phyloP scores from a whole-genome alignment of 1,284 basidiomycete species.

The Pseudozyma thailandica region DNA sequence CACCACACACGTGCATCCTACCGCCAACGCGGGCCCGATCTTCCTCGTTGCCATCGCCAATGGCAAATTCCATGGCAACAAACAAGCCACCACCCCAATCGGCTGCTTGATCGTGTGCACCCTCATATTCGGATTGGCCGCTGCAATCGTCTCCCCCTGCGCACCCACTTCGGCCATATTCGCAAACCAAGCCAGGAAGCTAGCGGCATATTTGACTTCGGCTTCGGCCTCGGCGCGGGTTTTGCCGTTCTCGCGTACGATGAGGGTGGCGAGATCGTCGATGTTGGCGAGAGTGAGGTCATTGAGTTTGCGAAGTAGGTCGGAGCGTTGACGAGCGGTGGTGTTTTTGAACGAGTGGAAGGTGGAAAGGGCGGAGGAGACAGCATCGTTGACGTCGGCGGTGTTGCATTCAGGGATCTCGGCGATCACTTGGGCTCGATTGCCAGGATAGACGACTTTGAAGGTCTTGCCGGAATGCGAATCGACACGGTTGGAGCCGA shows the following conservation, averaged over 20 bases:
- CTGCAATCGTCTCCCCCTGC: constrained; percentile 32
- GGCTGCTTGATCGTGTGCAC: constrained; percentile 40
- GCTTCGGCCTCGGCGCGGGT: constrained; percentile 38
- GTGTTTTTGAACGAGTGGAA: constrained; percentile 24
- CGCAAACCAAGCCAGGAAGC: constrained; percentile 36
- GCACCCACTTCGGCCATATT: constrained; percentile 28
- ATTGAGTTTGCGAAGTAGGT: constrained; percentile 39
- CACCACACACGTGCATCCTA: constrained; percentile 35
- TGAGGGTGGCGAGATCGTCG: constrained; percentile 42
- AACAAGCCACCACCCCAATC: constrained; percentile 39
- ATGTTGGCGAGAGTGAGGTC: constrained; percentile 36
- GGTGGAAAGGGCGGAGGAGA: constrained; percentile 18
- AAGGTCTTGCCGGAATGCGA: constrained; percentile 32
- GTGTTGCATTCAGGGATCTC: constrained; percentile 35
- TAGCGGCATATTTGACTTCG: constrained; percentile 41
- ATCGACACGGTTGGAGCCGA: constrained; percentile 22
- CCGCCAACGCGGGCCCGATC: constrained; percentile 34
- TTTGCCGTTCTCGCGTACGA: constrained; percentile 50
- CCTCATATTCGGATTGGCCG: constrained; percentile 28
- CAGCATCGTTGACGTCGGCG: constrained; percentile 29
- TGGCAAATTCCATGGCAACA: constrained; percentile 56
- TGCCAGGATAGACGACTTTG: constrained; percentile 31
- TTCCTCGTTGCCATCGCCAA: constrained; percentile 45
- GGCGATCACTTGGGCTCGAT: constrained; percentile 17
- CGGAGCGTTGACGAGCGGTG: constrained; percentile 26